Evolutionary conservation across 1,284 basidiomycete genomes (phyloP).

Genomic region (Tilletia setariae): DNA sequence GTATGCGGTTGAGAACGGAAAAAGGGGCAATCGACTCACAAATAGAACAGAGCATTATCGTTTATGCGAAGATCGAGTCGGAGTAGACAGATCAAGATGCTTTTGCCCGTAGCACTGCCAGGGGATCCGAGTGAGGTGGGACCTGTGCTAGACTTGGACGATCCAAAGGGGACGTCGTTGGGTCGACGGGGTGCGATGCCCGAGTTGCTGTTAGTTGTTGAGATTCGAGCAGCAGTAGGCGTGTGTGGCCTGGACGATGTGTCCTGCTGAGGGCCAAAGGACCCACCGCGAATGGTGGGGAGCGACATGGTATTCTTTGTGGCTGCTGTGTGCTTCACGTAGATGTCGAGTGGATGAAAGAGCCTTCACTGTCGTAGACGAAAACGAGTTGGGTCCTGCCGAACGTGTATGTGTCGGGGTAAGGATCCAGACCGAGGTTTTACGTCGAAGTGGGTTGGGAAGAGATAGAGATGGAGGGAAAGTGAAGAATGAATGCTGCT

Average conservation of each 20-base stretch:
- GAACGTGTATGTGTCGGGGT: no score
- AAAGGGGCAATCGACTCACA: slow-evolving; percentile 23
- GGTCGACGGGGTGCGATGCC: not conserved
- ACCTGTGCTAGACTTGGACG: not conserved
- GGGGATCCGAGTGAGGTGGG: not conserved
- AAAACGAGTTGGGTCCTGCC: no score
- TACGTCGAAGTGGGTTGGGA: not conserved
- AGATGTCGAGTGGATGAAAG: no score
- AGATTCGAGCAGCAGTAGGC: not conserved
- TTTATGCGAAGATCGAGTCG: slow-evolving; percentile 52
- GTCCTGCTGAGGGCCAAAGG: slow-evolving; percentile 12
- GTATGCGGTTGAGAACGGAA: not conserved
- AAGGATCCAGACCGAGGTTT: no score
- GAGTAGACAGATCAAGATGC: slow-evolving; percentile 42
- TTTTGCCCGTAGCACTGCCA: not conserved
- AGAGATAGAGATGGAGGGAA: not conserved
- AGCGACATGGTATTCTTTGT: not conserved
- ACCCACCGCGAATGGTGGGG: not conserved
- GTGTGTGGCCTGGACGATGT: not conserved
- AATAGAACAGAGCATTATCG: slow-evolving; percentile 60
- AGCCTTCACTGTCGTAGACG: no score
- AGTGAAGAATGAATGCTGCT: not conserved
- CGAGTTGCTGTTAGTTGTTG: slow-evolving; percentile 4
- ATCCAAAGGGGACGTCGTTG: no score
- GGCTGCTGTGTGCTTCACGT: no score